These are phyloP conservation scores for Citrus cavaleriei DNA, from an alignment of 345 rosid species.

Conservation along the genomic window DNA sequence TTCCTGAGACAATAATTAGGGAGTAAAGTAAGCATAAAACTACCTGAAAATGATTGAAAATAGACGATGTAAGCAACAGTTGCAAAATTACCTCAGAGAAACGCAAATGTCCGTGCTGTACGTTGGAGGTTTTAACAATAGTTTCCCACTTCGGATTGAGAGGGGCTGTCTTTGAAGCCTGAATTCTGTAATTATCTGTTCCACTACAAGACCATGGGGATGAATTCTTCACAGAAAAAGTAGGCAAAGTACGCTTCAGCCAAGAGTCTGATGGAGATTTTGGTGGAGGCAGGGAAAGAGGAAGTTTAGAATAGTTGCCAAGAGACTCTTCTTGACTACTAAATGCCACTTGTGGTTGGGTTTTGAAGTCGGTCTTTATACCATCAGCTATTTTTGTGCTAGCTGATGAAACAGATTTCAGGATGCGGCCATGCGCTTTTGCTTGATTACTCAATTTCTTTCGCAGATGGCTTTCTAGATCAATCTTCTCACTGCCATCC, in stretches of 20 bases:
- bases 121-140: slow-evolving; percentile 57
- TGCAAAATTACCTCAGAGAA: slow-evolving; percentile 56
- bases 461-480: slow-evolving; percentile 22
- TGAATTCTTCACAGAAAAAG: slow-evolving; percentile 45
- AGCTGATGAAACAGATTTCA: slow-evolving; percentile 1
- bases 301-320: slow-evolving; percentile 24
- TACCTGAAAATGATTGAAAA: not conserved
- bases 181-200: slow-evolving; percentile 19
- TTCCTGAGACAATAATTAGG: slow-evolving; percentile 25
- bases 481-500: slow-evolving; percentile 22
- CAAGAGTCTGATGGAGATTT: slow-evolving; percentile 93
- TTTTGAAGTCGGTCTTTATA: slow-evolving; percentile 34
- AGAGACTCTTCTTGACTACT: slow-evolving; percentile 24
- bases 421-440: not conserved
- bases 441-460: slow-evolving; percentile 18
- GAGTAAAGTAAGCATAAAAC: not conserved
- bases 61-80: not conserved
- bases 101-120: slow-evolving; percentile 45
- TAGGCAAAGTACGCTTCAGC: slow-evolving; percentile 67
- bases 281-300: slow-evolving; percentile 66
- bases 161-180: slow-evolving; percentile 23
- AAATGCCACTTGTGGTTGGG: slow-evolving; percentile 18
- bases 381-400: slow-evolving; percentile 21
- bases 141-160: slow-evolving; percentile 71
- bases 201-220: slow-evolving; percentile 35